phyloP scores from a whole-genome alignment of 1,284 basidiomycete genomes.

The Ganoderma boninense region DNA sequence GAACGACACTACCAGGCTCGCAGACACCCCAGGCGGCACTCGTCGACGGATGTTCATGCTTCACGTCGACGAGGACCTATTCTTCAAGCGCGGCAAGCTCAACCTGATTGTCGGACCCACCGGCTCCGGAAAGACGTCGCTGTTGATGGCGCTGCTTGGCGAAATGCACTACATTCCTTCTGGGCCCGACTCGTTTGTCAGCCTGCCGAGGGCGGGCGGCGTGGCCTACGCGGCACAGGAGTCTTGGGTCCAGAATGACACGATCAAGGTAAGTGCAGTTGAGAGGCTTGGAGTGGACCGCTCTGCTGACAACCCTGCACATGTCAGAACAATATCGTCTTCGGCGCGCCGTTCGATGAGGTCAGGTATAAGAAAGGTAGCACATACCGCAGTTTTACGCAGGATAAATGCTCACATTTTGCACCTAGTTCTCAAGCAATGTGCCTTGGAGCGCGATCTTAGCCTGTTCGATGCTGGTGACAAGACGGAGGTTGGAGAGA shows the following conservation, averaged over 20 bases:
- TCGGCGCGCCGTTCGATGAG: slow-evolving; percentile 52
- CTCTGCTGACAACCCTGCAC: no score
- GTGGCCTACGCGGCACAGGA: slow-evolving; percentile 82
- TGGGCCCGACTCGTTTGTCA: slow-evolving; percentile 65
- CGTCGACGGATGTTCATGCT: slow-evolving; percentile 54
- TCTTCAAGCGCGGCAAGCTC: slow-evolving; percentile 64
- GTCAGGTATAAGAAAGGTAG: slow-evolving; percentile 52
- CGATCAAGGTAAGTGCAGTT: slow-evolving; percentile 46
- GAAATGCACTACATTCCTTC: slow-evolving; percentile 69
- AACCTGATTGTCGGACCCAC: slow-evolving; percentile 74
- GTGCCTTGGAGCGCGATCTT: slow-evolving; percentile 70
- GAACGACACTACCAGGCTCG: slow-evolving; percentile 33
- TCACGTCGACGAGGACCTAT: slow-evolving; percentile 57
- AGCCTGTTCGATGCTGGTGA: slow-evolving; percentile 79
- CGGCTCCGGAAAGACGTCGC: slow-evolving; percentile 59
- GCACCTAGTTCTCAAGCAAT: slow-evolving; percentile 64
- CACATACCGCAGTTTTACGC: not conserved
- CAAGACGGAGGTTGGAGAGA: slow-evolving; percentile 75
- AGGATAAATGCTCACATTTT: slow-evolving; percentile 38
- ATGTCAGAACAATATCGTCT: slow-evolving; percentile 52
- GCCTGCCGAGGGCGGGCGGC: slow-evolving; percentile 71
- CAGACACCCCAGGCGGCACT: slow-evolving; percentile 36
- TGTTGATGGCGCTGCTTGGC: slow-evolving; percentile 68
- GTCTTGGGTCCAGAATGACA: slow-evolving; percentile 75
- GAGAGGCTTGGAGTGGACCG: not conserved